Percentiles rank a stretch among this genome's conserved stretches.
Evolutionary conservation across 176 grass and related monocot species (phyloP).

Genomic region (Oryza australiensis): DNA sequence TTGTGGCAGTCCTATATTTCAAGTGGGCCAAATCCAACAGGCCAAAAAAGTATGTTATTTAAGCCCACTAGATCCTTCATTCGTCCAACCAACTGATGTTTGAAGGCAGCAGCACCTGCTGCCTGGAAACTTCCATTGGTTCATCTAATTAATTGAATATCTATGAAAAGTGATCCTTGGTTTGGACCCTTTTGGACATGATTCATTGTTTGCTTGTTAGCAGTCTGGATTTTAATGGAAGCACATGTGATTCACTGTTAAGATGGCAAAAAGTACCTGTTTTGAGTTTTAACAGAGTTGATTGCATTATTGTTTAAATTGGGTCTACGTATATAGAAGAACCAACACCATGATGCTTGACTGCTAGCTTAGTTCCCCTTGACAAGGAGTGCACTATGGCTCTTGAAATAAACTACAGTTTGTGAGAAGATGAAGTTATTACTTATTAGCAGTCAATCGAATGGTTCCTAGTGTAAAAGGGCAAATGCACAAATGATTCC

Average conservation of each 20-base stretch:
- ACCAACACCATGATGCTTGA: background rate
- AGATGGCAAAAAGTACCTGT: background rate
- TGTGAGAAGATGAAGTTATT: background rate
- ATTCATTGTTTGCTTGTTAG: background rate
- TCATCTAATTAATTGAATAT: constrained; percentile 8
- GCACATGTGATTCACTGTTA: background rate
- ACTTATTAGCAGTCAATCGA: background rate
- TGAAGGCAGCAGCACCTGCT: background rate
- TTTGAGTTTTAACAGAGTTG: background rate
- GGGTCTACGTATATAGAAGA: background rate
- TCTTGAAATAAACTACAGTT: background rate
- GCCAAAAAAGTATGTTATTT: background rate
- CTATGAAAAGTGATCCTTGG: background rate
- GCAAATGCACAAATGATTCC: background rate
- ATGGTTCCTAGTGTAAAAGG: background rate
- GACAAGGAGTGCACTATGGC: background rate
- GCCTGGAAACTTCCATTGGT: background rate
- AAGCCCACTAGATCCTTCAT: background rate
- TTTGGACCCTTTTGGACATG: background rate
- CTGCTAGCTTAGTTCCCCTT: background rate
- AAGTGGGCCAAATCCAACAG: constrained; percentile 12
- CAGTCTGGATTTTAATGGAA: background rate
- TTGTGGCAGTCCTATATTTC: background rate
- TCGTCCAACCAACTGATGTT: background rate
- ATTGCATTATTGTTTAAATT: background rate